A percentile compares a stretch with the other conserved stretches of the same genome.
phyloP scores from a whole-genome alignment of 352 stramenopile species.

The Pythium dissimile region DNA sequence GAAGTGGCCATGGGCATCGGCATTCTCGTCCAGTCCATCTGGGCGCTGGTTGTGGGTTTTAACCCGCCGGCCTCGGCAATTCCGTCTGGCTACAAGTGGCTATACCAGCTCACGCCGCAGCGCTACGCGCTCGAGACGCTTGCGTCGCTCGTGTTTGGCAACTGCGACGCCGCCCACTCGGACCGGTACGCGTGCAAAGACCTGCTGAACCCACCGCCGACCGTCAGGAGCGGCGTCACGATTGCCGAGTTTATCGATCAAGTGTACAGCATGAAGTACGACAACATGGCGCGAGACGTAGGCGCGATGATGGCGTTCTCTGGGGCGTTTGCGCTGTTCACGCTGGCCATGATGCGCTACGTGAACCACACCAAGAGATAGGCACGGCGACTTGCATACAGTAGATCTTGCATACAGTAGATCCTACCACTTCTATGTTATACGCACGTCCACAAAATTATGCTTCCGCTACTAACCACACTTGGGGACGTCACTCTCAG shows the following conservation, averaged over 20 bases:
- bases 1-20: neutral
- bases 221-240: neutral
- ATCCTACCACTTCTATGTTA: no score
- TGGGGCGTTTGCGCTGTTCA: conserved; percentile 22
- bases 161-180: neutral
- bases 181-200: neutral
- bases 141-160: neutral
- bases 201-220: neutral
- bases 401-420: no score
- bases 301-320: conserved; percentile 28
- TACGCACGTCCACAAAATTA: no score
- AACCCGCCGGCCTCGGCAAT: neutral
- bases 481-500: no score
- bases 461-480: no score
- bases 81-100: neutral
- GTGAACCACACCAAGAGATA: conserved; percentile 32
- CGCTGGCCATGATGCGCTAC: conserved; percentile 32
- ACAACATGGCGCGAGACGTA: conserved; percentile 33
- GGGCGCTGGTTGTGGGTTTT: neutral
- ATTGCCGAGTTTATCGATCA: conserved; percentile 23
- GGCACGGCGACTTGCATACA: no score
- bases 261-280: conserved; percentile 27
- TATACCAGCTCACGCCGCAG: neutral
- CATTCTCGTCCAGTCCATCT: neutral
- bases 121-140: neutral